Base-by-base conservation (phyloP, 345 rosid species). In the Carallia brachiata region DNA sequence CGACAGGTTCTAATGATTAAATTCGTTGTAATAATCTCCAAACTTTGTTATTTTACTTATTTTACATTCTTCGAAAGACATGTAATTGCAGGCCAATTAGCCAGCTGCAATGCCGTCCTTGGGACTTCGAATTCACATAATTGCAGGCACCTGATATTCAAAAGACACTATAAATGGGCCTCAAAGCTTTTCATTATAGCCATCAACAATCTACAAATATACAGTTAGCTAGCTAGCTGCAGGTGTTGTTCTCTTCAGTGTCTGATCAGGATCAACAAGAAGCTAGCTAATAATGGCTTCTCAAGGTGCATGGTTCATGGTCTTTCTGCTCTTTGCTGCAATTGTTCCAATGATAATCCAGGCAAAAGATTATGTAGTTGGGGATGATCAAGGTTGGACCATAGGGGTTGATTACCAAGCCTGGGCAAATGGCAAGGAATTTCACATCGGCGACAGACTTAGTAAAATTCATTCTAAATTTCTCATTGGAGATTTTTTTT, bases 371-470 rank as follows among this genome's bases (percentile, higher is more conserved):
- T 77, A 65, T 68, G 18, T 73, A 1, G 86, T 85, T 6, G 70
- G 86, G 6, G 84, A 82, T 36, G 65, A 48, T 1, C 27, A 34
- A 3, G 82, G 86, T 0, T 85, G 84, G 89, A 78, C 70, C 0
- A 73, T 17, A 52, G 62, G 63, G 1, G 72, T 72, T 65, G 75
- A 85, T 63, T 84, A 76, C 62, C 66, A 56, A 17, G 64, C 62
- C 44, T 85, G 86, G 83, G 75, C 89, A 39, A 18, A 70, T 3
- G 83, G 55, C 70, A 82, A 78, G 47, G 39, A 44, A 32, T 81
- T 85, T 54, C 70, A 7, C 0, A 78, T 83, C 31, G 83, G 86
- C 1, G 83, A 83, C 57, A 63, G 65, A 36, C 76, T 83, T 23
- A 66, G 83, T 84, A 64, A 53, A 23, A 12, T 6, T 40, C 18